Conservation (phyloP, 2,329 filamentous ascomycete genomes). For the Boeremia lycopersici region DNA sequence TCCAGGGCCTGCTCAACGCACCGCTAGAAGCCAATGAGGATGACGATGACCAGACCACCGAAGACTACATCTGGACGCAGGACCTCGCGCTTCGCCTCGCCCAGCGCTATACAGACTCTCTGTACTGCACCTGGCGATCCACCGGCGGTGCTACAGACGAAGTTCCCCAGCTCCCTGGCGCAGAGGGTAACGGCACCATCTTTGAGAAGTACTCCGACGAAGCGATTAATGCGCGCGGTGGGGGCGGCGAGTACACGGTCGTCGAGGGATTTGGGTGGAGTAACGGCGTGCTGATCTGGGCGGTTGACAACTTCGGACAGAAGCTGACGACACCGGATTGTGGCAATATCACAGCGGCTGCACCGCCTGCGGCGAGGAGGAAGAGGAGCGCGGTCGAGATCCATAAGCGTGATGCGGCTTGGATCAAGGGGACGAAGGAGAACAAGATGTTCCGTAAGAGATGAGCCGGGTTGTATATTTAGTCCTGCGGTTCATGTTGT, state of each 20-base stretch:
- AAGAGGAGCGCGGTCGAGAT: constrained; percentile 43
- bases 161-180: constrained; percentile 26
- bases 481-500: neutral
- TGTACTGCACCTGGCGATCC: constrained; percentile 73
- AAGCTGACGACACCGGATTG: constrained; percentile 60
- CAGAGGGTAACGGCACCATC: constrained; percentile 65
- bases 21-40: constrained; percentile 61
- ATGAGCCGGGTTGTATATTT: neutral
- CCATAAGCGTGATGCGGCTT: constrained; percentile 35
- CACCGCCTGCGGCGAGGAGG: constrained; percentile 25
- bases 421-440: constrained; percentile 38
- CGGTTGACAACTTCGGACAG: constrained; percentile 65
- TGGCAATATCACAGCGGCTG: constrained; percentile 40
- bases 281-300: constrained; percentile 72
- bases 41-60: constrained; percentile 50
- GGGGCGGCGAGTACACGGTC: constrained; percentile 71
- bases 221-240: constrained; percentile 64
- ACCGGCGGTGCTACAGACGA: constrained; percentile 65
- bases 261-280: constrained; percentile 75
- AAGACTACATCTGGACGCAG: constrained; percentile 60
- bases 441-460: constrained; percentile 11
- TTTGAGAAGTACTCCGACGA: constrained; percentile 73
- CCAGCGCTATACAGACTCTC: constrained; percentile 70
- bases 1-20: constrained; percentile 65
- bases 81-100: constrained; percentile 63